Percentiles rank a stretch among this genome's conserved stretches.
These are phyloP conservation scores for Pleurotus tuoliensis DNA, from an alignment of 768 basidiomycete genomes.

Conservation along the genomic window DNA sequence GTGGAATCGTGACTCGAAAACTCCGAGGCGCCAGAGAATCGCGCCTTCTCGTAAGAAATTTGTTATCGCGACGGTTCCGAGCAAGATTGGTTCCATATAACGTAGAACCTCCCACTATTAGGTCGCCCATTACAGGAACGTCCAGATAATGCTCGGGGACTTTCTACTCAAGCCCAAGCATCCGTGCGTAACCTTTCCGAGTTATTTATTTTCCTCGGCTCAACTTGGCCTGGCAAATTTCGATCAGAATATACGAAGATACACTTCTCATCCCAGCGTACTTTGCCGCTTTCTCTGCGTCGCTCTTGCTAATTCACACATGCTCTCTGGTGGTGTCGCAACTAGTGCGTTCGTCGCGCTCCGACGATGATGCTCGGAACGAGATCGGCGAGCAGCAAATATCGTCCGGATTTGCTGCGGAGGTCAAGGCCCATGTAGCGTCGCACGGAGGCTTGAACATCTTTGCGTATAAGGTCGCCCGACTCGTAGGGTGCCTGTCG, in stretches of 20 bases:
- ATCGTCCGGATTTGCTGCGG: conserved; percentile 25
- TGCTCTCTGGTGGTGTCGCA: conserved; percentile 12
- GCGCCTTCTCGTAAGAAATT: neutral
- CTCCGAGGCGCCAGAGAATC: neutral
- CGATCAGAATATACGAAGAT: conserved; percentile 13
- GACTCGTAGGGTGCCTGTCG: conserved; percentile 39
- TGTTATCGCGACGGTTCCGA: no score
- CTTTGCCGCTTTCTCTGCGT: conserved; percentile 28
- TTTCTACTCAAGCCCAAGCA: conserved; percentile 5
- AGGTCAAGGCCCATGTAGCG: conserved; percentile 34
- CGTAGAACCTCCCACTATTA: no score
- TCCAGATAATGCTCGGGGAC: neutral
- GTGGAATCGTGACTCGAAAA: neutral
- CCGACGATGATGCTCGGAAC: conserved; percentile 11
- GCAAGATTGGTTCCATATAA: no score
- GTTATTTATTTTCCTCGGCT: conserved; percentile 1
- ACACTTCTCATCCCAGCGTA: conserved; percentile 33
- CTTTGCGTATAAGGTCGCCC: conserved; percentile 42
- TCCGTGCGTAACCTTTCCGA: neutral
- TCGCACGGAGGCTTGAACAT: conserved; percentile 43
- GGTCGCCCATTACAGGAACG: neutral
- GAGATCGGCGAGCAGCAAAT: conserved; percentile 15
- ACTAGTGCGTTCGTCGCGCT: neutral
- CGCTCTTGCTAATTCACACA: conserved; percentile 29
- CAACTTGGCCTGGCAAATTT: neutral